A percentile compares a stretch with the other conserved stretches of the same genome.
Conservation (phyloP, 805 yeast species). For the Nematodospora valgi region DNA sequence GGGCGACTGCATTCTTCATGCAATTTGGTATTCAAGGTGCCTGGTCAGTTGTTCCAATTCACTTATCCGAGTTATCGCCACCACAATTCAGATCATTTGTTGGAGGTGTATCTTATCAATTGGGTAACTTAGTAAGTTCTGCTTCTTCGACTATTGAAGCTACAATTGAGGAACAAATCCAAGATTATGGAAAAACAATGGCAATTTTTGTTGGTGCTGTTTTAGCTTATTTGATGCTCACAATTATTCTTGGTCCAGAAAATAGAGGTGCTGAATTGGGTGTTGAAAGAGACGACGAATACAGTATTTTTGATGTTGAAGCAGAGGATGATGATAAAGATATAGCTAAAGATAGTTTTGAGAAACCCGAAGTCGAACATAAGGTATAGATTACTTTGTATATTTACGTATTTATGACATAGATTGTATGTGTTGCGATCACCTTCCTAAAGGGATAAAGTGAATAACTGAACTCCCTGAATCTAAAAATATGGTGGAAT, state of each 20-base stretch:
- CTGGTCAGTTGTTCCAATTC: conserved; percentile 71
- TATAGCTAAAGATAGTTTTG: not conserved
- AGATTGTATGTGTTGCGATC: too few relatives aligned
- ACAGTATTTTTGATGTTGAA: conserved; percentile 5
- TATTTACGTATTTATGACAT: not conserved
- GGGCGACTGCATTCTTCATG: conserved; percentile 43
- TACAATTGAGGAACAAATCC: conserved; percentile 46
- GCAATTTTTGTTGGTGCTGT: conserved; percentile 66
- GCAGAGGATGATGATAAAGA: conserved; percentile 5
- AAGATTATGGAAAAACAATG: conserved; percentile 68
- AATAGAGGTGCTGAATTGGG: conserved; percentile 28
- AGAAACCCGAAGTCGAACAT: conserved; percentile 4
- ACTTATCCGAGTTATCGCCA: conserved; percentile 58
- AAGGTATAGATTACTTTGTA: not conserved
- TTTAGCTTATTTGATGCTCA: conserved; percentile 47
- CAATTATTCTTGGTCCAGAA: conserved; percentile 61
- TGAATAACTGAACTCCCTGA: too few relatives aligned
- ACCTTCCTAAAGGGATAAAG: too few relatives aligned
- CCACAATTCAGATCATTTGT: conserved; percentile 54
- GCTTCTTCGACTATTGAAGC: conserved; percentile 73
- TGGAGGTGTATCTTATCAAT: conserved; percentile 62
- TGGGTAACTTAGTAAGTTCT: conserved; percentile 69
- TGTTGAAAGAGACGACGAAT: conserved; percentile 13
- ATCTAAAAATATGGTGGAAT: too few relatives aligned
- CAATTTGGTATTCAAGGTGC: conserved; percentile 69